These are phyloP conservation scores for Babesia sp. DNA, from an alignment of 169 alveolate genomes.

Conservation along the genomic window DNA sequence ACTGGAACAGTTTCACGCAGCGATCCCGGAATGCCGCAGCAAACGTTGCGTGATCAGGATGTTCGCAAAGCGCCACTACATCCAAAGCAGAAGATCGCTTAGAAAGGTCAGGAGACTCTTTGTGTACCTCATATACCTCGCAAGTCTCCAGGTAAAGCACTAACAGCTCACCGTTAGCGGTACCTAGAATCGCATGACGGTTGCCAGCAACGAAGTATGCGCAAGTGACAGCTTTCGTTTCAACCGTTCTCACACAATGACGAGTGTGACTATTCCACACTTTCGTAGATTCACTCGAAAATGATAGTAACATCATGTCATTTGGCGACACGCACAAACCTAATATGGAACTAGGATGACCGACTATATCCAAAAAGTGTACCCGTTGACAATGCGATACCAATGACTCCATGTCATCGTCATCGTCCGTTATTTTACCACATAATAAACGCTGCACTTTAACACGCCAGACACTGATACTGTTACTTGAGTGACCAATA, in stretches of 20 bases:
- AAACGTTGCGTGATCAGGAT: constrained; percentile 19
- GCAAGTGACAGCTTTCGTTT: constrained; percentile 18
- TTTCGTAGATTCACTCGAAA: constrained; percentile 15
- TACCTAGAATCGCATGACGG: constrained; percentile 18
- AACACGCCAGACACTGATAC: constrained; percentile 39
- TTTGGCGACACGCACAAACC: constrained; percentile 58
- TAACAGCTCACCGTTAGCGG: constrained; percentile 27
- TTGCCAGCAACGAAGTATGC: constrained; percentile 52
- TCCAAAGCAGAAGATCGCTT: constrained; percentile 11
- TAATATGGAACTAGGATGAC: constrained; percentile 56
- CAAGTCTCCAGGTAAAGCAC: constrained; percentile 41
- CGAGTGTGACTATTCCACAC: constrained; percentile 35
- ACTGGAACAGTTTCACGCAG: constrained; percentile 1
- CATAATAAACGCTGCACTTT: constrained; percentile 37
- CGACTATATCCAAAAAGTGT: constrained; percentile 27
- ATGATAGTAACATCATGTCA: constrained; percentile 19
- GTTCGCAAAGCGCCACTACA: constrained; percentile 16
- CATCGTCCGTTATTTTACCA: constrained; percentile 12
- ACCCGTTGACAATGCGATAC: constrained; percentile 17
- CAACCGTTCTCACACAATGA: constrained; percentile 27
- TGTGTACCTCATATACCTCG: constrained; percentile 18
- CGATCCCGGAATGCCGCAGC: constrained; percentile 35
- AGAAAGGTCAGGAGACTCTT: constrained; percentile 3
- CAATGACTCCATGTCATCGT: constrained; percentile 26
- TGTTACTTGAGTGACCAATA: constrained; percentile 32